Evolutionary conservation across 768 basidiomycete genomes (phyloP).

Genomic region (Panus rudis): DNA sequence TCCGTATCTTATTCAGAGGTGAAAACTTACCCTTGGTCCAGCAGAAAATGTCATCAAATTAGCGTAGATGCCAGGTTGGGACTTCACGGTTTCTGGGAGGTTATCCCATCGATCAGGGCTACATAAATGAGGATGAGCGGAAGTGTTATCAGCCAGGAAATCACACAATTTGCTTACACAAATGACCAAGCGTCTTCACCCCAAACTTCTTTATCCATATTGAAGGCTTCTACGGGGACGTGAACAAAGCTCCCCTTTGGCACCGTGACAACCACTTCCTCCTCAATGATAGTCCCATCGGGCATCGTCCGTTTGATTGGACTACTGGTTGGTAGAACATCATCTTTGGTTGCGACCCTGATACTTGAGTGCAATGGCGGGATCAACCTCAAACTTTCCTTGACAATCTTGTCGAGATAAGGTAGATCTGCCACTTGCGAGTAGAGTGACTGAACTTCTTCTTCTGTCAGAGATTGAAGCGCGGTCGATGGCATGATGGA

Average conservation of each 20-base stretch:
- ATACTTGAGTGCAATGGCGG: conserved; percentile 80
- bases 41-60: conserved; percentile 74
- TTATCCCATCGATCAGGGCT: conserved; percentile 82
- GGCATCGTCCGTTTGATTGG: conserved; percentile 41
- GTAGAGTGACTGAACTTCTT: conserved; percentile 60
- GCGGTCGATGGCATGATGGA: conserved; percentile 33
- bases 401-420: conserved; percentile 67
- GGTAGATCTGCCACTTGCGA: conserved; percentile 52
- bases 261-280: conserved; percentile 39
- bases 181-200: conserved; percentile 79
- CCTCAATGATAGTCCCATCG: conserved; percentile 39
- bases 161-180: conserved; percentile 36
- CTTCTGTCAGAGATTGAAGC: conserved; percentile 40
- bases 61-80: conserved; percentile 65
- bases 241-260: conserved; percentile 71
- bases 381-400: conserved; percentile 70
- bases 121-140: conserved; percentile 2
- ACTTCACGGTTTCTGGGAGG: conserved; percentile 59
- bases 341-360: conserved; percentile 71
- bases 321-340: conserved; percentile 64
- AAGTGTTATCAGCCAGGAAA: neutral
- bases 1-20: neutral
- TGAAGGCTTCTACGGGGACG: conserved; percentile 74
- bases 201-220: conserved; percentile 72
- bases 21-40: conserved; percentile 62